Evolutionary conservation across 2,329 filamentous ascomycete genomes (phyloP), one percentile per base, ranked within the genome.

Genomic region (Claviceps humidiphila): DNA sequence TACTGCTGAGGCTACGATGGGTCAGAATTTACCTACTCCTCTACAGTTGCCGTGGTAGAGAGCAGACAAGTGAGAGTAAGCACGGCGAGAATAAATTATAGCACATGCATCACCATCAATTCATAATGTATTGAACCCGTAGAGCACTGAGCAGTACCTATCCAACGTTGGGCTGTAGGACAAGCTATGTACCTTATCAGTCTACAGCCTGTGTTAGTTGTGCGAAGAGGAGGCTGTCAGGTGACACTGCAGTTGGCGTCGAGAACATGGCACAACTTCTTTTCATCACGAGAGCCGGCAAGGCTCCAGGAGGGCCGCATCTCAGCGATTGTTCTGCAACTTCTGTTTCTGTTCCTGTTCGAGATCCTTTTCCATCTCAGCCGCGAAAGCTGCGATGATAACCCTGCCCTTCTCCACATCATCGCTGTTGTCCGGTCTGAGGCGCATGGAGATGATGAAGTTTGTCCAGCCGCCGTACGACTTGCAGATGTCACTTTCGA

Each of bases 41-140:
- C 68, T 87, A 52, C 75, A 83, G 59, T 63, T 87, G 40, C 83
- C 84, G 38, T 85, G 80, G 84, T 86, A 37, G 60, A 66, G 16
- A 14, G 13, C 17, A 22, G 8, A 11, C 13, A 46, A 46, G 4
- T 16, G 26, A 22, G n/a, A 9, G 30, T 13, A 5, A 34, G 16
- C 30, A 26, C 2, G 5, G 9, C 11, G 17, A 40, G 14, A n/a
- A 37, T 3, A 11, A 34, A 4, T 34, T 34, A 8, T 34, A 34
- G 30, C 30, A 34, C 3, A 8, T 34, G 30, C 30, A 34, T 34
- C 8, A 34, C 11, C 8, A 30, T 24, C 22, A 22, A 30, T 30
- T 30, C 26, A 30, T 30, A 9, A 30, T 34, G 30, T 34, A 9
- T 34, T 34, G 30, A 34, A 34, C 30, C 30, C 9, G 9, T 34